These are phyloP conservation scores for Vigna angularis DNA, from an alignment of 306 rosid species.

Conservation along the genomic window DNA sequence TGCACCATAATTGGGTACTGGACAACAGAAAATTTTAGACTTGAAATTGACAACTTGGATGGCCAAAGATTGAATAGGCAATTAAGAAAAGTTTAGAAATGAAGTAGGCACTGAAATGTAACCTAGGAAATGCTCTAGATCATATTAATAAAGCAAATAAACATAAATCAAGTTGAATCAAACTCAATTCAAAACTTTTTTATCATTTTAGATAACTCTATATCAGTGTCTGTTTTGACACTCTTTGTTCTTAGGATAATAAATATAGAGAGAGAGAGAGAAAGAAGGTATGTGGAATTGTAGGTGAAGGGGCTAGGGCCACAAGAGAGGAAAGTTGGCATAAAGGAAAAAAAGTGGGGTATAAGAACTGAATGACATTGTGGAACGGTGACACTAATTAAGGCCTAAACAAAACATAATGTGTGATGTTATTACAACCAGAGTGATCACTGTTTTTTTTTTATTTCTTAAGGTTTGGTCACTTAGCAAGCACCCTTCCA, in stretches of 20 bases:
- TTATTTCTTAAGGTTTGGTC: background rate
- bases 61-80: too few species aligned
- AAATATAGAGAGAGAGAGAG: slow-evolving; percentile 38
- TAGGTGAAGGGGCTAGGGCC: slow-evolving; percentile 44
- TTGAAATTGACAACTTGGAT: too few species aligned
- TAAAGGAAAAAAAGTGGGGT: slow-evolving; percentile 40
- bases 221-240: too few species aligned
- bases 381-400: slow-evolving; percentile 33
- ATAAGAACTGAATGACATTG: slow-evolving; percentile 35
- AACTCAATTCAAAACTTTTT: too few species aligned
- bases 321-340: slow-evolving; percentile 47
- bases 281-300: slow-evolving; percentile 36
- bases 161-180: too few species aligned
- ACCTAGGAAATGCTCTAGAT: too few species aligned
- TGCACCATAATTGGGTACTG: too few species aligned
- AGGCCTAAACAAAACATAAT: slow-evolving; percentile 34
- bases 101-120: too few species aligned
- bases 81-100: too few species aligned
- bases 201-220: too few species aligned
- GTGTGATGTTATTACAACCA: slow-evolving; percentile 4
- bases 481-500: background rate
- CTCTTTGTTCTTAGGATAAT: slow-evolving; percentile 35
- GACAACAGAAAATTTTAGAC: too few species aligned
- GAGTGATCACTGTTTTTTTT: background rate
- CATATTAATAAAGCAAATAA: too few species aligned